A percentile compares a stretch with the other conserved stretches of the same genome.
These are phyloP conservation scores for Cordyceps javanica DNA, from an alignment of 2,329 filamentous ascomycete genomes.

Conservation along the genomic window DNA sequence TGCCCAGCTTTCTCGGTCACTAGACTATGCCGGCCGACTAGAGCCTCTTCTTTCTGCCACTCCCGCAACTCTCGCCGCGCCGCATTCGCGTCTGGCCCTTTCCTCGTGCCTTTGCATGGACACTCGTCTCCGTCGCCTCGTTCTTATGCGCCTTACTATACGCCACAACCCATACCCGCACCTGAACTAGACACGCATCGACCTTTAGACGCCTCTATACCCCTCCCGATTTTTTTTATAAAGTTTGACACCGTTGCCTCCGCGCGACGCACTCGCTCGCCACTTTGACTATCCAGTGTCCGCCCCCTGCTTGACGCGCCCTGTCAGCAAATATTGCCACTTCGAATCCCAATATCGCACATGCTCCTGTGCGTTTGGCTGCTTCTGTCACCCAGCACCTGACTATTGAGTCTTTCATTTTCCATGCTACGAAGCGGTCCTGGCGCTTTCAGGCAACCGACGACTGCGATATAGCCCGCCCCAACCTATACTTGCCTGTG, in stretches of 20 bases:
- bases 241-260: not conserved
- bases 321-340: not conserved
- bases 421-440: conserved; percentile 5
- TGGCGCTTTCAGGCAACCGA: conserved; percentile 11
- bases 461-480: conserved; percentile 6
- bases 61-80: not conserved
- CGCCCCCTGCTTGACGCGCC: not conserved
- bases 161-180: not conserved
- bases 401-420: not conserved
- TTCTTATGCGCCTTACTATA: conserved; percentile 1
- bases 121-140: not conserved
- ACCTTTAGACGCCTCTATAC: conserved; percentile 1
- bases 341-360: not conserved
- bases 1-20: not conserved
- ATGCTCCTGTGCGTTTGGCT: not conserved
- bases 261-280: not conserved
- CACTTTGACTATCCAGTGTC: not conserved
- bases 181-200: conserved; percentile 4
- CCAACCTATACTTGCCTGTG: not conserved
- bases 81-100: not conserved
- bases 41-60: not conserved
- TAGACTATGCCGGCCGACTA: conserved; percentile 9
- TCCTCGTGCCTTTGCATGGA: not conserved
- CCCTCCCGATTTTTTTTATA: not conserved
- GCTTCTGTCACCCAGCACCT: not conserved